Base-by-base conservation (phyloP, 768 basidiomycete species). In the Phallus indusiatus region DNA sequence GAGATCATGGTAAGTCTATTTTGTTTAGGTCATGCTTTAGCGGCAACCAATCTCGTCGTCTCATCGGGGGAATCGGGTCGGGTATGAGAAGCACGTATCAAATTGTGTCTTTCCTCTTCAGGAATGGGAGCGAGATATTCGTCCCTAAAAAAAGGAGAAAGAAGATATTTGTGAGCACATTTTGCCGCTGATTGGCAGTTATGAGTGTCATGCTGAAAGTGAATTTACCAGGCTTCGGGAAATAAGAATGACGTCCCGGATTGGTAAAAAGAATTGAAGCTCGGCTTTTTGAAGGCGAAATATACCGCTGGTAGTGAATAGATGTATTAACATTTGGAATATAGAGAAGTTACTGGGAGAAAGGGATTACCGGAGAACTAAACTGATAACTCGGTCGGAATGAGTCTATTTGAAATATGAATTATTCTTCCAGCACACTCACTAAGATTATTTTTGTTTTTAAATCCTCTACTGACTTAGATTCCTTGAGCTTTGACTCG, bases 231-330 rank as follows among this genome's bases (percentile, higher is more conserved):
- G 64, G 90, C 90, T 71, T 92, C 88, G 0, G 91, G 90, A 76
- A 92, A 93, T 33, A 91, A 70, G 68, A 87, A 84, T 5, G 85
- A 85, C 11, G 89, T 73, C 14, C 91, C 91, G 1, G 88, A 81
- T 74, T 94, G 92, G 71, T 94, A 96, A 76, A n/a, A 96, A 95
- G 76, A 94, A 97, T 20, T 81, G 78, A 46, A 96, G 79, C 71
- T 97, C 94, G 33, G 64, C 84, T 76, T 83, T 85, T 22, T 90
- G 78, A 18, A 96, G 76, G 20, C 88, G 88, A 67, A 96, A 95
- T 56, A 97, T 93, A 0, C 94, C 94, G 37, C 88, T 90, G 62
- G 28, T 17, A 47, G 21, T 47, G n/a, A n/a, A 42, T 8, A 34
- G 17, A 16, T n/a, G 21, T 47, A 12, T 1, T 56, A 8, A 49